Evolutionary conservation across 148 eudicot genomes (phyloP).

Genomic region (Rhododendron mucronatum): DNA sequence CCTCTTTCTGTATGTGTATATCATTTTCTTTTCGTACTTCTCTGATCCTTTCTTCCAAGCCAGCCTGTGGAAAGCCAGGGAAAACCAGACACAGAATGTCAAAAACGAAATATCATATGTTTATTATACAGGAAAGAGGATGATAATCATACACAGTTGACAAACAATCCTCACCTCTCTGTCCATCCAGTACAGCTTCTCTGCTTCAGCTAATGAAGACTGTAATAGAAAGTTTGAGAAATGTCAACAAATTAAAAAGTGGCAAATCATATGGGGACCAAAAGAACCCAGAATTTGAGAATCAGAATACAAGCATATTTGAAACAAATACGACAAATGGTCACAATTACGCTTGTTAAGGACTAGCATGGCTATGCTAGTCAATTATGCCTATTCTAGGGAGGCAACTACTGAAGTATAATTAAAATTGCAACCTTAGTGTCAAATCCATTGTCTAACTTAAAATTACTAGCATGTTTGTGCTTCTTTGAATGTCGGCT

Average conservation of each 20-base stretch:
- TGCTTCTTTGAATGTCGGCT: not conserved
- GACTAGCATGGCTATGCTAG: not conserved
- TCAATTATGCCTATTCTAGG: not conserved
- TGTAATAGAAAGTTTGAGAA: slow-evolving; percentile 21
- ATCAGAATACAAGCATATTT: not conserved
- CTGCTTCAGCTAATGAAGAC: slow-evolving; percentile 32
- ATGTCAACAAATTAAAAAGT: not conserved
- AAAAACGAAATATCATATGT: not conserved
- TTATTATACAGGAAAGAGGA: not conserved
- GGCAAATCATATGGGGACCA: not conserved
- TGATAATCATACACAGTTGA: not conserved
- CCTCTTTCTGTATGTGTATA: not conserved
- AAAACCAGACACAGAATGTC: not conserved
- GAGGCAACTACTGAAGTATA: not conserved
- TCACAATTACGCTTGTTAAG: not conserved
- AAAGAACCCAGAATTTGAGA: not conserved
- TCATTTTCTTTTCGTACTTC: not conserved
- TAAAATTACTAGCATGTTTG: not conserved
- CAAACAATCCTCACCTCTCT: slow-evolving; percentile 34
- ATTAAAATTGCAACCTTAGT: not conserved
- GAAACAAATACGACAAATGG: not conserved
- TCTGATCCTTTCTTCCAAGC: slow-evolving; percentile 1
- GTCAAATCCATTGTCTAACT: not conserved
- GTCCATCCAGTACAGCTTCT: slow-evolving; percentile 34
- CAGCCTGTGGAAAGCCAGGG: not conserved